phyloP scores from a whole-genome alignment of 1,284 basidiomycete genomes.

The Cutaneotrichosporon dermatis region DNA sequence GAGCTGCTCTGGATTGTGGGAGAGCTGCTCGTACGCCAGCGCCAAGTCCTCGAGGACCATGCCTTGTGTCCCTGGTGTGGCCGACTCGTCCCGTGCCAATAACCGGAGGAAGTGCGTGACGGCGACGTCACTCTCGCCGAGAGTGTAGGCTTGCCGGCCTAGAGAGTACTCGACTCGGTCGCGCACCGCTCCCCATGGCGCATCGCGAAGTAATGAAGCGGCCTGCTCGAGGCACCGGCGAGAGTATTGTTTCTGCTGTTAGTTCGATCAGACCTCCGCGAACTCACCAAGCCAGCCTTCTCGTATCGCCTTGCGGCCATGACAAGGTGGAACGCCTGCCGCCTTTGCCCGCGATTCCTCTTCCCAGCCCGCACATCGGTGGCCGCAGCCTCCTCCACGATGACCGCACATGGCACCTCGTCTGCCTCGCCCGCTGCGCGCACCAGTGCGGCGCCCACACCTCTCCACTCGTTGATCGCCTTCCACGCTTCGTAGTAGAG shows the following conservation, averaged over 20 bases:
- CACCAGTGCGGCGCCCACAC: conserved; percentile 40
- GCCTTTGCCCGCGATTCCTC: conserved; percentile 35
- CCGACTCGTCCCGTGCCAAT: conserved; percentile 40
- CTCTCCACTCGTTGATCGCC: conserved; percentile 43
- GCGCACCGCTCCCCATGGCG: conserved; percentile 50
- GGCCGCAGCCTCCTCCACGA: conserved; percentile 54
- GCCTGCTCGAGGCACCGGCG: conserved; percentile 49
- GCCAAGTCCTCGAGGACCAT: conserved; percentile 52
- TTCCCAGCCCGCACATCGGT: conserved; percentile 45
- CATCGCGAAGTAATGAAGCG: conserved; percentile 37
- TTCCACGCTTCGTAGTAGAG: conserved; percentile 50
- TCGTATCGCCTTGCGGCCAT: conserved; percentile 54
- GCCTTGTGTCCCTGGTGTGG: conserved; percentile 37
- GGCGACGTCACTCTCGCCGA: conserved; percentile 51
- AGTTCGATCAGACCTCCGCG: conserved; percentile 2
- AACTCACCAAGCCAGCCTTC: conserved; percentile 52
- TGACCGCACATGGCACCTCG: conserved; percentile 53
- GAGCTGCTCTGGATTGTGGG: conserved; percentile 31
- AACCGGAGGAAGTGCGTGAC: conserved; percentile 50
- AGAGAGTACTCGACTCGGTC: conserved; percentile 53
- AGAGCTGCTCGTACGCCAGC: conserved; percentile 50
- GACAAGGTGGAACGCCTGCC: conserved; percentile 52
- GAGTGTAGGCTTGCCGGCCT: conserved; percentile 54
- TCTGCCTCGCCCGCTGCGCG: conserved; percentile 49
- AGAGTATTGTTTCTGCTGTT: conserved; percentile 49